Conservation (phyloP, 1,139 yeast genomes). For the Yueomyces sp. region DNA sequence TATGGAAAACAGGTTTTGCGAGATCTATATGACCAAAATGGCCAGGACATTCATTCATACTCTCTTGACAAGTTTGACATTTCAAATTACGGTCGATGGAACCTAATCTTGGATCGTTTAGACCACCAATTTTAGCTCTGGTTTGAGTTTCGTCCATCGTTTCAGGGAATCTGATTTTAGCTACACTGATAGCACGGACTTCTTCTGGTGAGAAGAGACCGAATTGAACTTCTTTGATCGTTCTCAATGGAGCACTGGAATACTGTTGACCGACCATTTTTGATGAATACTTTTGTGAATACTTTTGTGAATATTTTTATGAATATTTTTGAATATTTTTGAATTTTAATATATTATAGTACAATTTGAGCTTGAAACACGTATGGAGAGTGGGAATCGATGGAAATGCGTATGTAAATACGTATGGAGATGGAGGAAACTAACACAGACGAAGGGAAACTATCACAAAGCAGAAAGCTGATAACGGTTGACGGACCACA, state of each 20-base stretch:
- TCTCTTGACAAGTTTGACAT: constrained; percentile 98
- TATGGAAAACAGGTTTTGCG: constrained; percentile 96
- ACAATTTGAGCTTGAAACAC: not conserved
- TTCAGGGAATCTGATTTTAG: constrained; percentile 95
- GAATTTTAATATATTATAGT: not conserved
- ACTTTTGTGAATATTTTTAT: constrained; percentile 1
- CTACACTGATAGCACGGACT: constrained; percentile 91
- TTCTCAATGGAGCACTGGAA: constrained; percentile 94
- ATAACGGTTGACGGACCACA: no score
- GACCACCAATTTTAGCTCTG: constrained; percentile 91
- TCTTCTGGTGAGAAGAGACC: constrained; percentile 98
- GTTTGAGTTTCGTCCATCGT: constrained; percentile 96
- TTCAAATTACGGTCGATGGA: constrained; percentile 93
- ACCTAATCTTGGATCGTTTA: constrained; percentile 93
- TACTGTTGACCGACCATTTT: constrained; percentile 55
- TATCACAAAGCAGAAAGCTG: no score
- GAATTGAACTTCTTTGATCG: constrained; percentile 95
- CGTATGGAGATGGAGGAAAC: no score
- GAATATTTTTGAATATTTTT: constrained; percentile 1
- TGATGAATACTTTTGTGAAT: constrained; percentile 1
- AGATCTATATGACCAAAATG: constrained; percentile 98
- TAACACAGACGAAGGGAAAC: no score
- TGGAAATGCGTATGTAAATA: no score
- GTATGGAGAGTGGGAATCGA: no score
- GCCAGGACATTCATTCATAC: constrained; percentile 98